phyloP scores from a whole-genome alignment of 495 filamentous ascomycete species.

The Trichocladium antarcticum region DNA sequence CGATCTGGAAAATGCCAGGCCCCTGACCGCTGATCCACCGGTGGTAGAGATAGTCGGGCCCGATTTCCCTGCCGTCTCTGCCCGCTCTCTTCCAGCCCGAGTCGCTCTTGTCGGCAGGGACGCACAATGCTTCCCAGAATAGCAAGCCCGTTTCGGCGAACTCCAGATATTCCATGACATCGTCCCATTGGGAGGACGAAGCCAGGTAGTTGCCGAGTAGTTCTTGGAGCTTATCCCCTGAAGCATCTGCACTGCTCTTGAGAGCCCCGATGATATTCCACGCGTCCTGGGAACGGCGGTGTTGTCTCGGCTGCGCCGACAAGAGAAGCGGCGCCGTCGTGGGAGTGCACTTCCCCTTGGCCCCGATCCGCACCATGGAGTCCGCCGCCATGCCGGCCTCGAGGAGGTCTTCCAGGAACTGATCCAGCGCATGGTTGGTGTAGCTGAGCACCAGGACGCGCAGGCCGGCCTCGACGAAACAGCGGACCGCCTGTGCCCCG shows the following conservation, averaged over 20 bases:
- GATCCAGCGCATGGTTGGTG: constrained; percentile 67
- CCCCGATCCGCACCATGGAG: constrained; percentile 57
- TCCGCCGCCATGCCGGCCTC: constrained; percentile 46
- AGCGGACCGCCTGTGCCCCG: constrained; percentile 54
- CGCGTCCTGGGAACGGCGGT: constrained; percentile 17
- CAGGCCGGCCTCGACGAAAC: constrained; percentile 40
- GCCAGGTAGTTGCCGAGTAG: background rate
- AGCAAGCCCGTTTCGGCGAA: constrained; percentile 43
- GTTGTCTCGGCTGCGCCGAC: constrained; percentile 31
- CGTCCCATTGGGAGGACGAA: constrained; percentile 9
- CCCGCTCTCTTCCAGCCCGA: constrained; percentile 33
- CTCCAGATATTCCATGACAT: constrained; percentile 53
- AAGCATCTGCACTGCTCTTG: constrained; percentile 19
- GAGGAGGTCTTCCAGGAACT: constrained; percentile 60
- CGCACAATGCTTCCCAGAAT: constrained; percentile 47
- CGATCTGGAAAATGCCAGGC: constrained; percentile 42
- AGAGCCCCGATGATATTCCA: constrained; percentile 35
- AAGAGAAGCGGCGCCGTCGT: constrained; percentile 41
- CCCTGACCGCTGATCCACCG: constrained; percentile 44
- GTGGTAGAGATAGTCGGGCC: constrained; percentile 42
- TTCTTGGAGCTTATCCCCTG: constrained; percentile 9
- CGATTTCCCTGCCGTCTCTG: constrained; percentile 35
- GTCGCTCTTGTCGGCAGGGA: constrained; percentile 31
- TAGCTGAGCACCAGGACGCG: constrained; percentile 51
- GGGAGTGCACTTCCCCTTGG: constrained; percentile 41